A percentile compares a stretch with the other conserved stretches of the same genome.
phyloP scores from a whole-genome alignment of 768 basidiomycete species.

The Boletus subcaerulescens region DNA sequence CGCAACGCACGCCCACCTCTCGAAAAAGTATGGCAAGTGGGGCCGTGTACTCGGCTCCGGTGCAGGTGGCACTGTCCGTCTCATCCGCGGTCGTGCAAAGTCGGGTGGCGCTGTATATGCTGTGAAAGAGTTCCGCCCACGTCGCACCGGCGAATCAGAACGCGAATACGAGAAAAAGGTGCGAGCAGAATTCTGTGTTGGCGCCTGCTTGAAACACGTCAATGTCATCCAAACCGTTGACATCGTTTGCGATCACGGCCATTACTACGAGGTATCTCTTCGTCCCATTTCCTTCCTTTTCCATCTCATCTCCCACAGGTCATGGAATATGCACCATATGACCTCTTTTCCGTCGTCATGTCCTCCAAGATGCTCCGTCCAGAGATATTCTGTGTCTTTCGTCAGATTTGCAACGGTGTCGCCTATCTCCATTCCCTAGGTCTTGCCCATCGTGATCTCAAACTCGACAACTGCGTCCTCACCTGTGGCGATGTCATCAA shows the following conservation, averaged over 20 bases:
- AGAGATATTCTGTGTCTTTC: constrained; percentile 98
- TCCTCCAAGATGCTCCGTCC: constrained; percentile 97
- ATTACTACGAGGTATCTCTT: constrained; percentile 87
- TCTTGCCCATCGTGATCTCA: constrained; percentile 96
- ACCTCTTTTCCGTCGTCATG: constrained; percentile 99
- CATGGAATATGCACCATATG: constrained; percentile 99
- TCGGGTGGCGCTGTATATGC: constrained; percentile 85
- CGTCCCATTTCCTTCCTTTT: neutral
- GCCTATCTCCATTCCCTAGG: constrained; percentile 98
- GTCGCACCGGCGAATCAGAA: constrained; percentile 82
- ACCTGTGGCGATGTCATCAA: constrained; percentile 93
- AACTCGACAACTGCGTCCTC: constrained; percentile 99
- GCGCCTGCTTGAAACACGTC: constrained; percentile 87
- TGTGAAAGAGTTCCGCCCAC: constrained; percentile 96
- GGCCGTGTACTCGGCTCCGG: constrained; percentile 93
- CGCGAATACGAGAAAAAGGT: constrained; percentile 99
- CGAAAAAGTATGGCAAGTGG: constrained; percentile 99
- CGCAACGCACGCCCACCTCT: constrained; percentile 84
- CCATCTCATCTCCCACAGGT: constrained; percentile 50
- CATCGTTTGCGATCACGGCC: constrained; percentile 95
- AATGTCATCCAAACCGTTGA: constrained; percentile 99
- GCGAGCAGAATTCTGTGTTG: constrained; percentile 98
- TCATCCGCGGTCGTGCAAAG: constrained; percentile 86
- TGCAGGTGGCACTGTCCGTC: constrained; percentile 96
- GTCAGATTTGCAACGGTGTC: constrained; percentile 97